Conservation (phyloP, 2,329 filamentous ascomycete species). For the Sarocladium brachiariae region DNA sequence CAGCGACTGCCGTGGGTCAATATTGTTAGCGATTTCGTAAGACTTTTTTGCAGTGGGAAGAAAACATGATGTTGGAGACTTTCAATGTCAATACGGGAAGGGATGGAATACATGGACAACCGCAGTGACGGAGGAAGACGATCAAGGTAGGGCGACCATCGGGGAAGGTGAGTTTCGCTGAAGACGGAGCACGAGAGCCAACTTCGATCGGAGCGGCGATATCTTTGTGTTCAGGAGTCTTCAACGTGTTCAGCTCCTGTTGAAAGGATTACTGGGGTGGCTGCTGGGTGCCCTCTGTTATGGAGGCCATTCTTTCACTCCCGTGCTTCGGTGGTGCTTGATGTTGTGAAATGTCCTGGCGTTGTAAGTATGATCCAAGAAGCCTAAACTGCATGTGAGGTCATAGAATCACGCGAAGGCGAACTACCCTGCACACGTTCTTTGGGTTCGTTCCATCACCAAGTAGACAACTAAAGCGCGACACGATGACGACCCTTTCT, state of each 20-base stretch:
- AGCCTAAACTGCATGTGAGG: too few relatives aligned
- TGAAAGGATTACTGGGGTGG: conserved; percentile 9
- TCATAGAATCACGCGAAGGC: neutral
- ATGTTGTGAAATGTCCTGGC: too few relatives aligned
- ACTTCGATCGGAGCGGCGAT: conserved; percentile 42
- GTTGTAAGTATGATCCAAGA: too few relatives aligned
- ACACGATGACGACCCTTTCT: too few relatives aligned
- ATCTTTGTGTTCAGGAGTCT: conserved; percentile 33
- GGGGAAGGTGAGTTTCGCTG: conserved; percentile 45
- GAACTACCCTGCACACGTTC: neutral
- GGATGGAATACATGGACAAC: conserved; percentile 59
- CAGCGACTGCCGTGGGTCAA: conserved; percentile 50
- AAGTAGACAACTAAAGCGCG: too few relatives aligned
- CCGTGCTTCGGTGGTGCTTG: neutral
- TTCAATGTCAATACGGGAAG: too few relatives aligned
- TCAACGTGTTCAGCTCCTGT: conserved; percentile 34
- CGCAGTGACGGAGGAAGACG: conserved; percentile 65
- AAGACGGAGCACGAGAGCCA: conserved; percentile 49
- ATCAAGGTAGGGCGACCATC: conserved; percentile 52
- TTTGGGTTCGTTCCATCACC: too few relatives aligned
- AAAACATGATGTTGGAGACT: too few relatives aligned
- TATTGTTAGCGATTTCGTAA: neutral
- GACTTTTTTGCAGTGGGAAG: neutral
- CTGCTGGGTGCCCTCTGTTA: neutral
- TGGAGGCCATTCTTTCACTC: neutral